phyloP scores from a whole-genome alignment of 2,329 filamentous ascomycete genomes.

The Ascosphaera aggregata region DNA sequence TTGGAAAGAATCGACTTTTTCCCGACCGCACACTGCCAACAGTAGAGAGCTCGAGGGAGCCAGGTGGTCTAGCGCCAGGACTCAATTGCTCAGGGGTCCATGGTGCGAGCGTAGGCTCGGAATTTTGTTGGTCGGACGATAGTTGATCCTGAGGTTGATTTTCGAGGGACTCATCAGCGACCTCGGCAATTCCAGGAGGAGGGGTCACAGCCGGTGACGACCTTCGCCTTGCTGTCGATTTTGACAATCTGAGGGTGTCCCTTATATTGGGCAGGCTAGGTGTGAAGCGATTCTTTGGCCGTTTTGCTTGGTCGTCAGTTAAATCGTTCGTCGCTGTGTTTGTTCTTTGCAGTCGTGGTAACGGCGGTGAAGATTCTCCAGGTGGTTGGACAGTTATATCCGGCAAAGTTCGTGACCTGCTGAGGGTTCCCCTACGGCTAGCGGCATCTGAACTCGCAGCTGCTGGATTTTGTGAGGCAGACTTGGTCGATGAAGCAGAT shows the following conservation, averaged over 20 bases:
- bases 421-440: background rate
- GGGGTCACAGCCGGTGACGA: background rate
- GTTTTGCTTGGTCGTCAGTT: background rate
- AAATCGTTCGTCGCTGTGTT: background rate
- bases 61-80: background rate
- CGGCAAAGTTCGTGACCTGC: background rate
- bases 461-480: background rate
- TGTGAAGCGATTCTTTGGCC: background rate
- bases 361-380: background rate
- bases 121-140: background rate
- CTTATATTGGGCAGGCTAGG: slow-evolving; percentile 1
- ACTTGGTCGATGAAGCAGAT: background rate
- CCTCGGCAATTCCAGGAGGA: background rate
- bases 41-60: background rate
- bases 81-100: background rate
- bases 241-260: slow-evolving; percentile 1
- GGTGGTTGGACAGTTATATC: background rate
- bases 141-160: background rate
- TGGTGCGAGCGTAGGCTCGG: background rate
- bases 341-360: background rate
- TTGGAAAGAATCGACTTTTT: background rate
- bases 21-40: background rate
- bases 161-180: background rate
- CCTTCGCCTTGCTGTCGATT: background rate
- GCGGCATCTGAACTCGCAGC: background rate